Conservation (phyloP, 1,284 basidiomycete genomes). For the Cryptococcus sp. region DNA sequence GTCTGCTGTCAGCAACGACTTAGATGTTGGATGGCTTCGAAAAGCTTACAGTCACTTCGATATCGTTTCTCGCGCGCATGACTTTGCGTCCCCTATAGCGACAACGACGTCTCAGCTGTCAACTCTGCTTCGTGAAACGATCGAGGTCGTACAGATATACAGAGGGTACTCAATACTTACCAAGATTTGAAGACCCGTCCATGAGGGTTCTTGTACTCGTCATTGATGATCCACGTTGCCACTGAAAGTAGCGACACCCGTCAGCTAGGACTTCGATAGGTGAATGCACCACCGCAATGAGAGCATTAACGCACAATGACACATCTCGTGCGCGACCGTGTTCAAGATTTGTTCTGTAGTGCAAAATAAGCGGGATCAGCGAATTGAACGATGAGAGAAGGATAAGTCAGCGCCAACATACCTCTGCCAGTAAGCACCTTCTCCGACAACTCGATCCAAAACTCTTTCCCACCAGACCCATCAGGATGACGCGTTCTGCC, state of each 20-base stretch:
- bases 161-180: slow-evolving; percentile 27
- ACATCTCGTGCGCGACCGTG: slow-evolving; percentile 54
- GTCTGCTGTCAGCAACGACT: neutral
- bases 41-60: slow-evolving; percentile 46
- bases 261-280: slow-evolving; percentile 1
- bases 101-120: neutral
- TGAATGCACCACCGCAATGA: neutral
- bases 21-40: neutral
- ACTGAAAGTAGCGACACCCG: slow-evolving; percentile 21
- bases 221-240: slow-evolving; percentile 46
- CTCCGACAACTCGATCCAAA: slow-evolving; percentile 36
- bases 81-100: slow-evolving; percentile 43
- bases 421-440: slow-evolving; percentile 43
- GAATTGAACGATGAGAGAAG: neutral
- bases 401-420: slow-evolving; percentile 9
- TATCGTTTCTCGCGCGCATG: slow-evolving; percentile 44
- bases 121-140: neutral
- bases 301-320: slow-evolving; percentile 40
- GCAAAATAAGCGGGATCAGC: neutral
- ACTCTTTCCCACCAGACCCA: slow-evolving; percentile 15
- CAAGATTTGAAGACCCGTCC: slow-evolving; percentile 50
- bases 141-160: no score
- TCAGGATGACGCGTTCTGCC: slow-evolving; percentile 2
- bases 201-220: slow-evolving; percentile 50
- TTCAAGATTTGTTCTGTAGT: slow-evolving; percentile 40